Conservation (phyloP, 2,329 filamentous ascomycete species). For the Thielaviopsis musarum region DNA sequence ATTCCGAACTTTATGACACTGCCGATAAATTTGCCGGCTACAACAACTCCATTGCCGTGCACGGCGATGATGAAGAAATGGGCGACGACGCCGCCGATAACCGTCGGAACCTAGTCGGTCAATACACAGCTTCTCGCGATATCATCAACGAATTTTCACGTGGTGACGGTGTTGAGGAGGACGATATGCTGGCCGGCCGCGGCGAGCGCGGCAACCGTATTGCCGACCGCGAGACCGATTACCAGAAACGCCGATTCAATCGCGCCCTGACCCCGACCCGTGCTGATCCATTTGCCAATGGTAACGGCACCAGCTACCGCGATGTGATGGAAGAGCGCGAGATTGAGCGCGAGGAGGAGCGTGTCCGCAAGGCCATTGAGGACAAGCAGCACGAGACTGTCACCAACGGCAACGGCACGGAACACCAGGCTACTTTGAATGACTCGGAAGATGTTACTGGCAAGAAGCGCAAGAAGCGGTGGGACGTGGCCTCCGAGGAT, state of each 20-base stretch:
- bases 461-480: conserved; percentile 83
- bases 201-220: conserved; percentile 83
- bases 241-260: conserved; percentile 89
- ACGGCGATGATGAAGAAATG: conserved; percentile 62
- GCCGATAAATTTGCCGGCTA: conserved; percentile 77
- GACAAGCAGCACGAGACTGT: conserved; percentile 47
- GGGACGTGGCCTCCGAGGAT: conserved; percentile 48
- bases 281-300: conserved; percentile 65
- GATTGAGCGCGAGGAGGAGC: conserved; percentile 81
- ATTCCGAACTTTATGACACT: conserved; percentile 73
- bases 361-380: conserved; percentile 63
- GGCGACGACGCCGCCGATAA: conserved; percentile 59
- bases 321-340: conserved; percentile 85
- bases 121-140: conserved; percentile 83
- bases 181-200: conserved; percentile 68
- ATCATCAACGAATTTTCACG: conserved; percentile 90
- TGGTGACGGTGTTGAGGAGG: conserved; percentile 74
- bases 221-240: conserved; percentile 84
- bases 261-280: conserved; percentile 73
- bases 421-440: conserved; percentile 57
- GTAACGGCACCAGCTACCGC: conserved; percentile 67
- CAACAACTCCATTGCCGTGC: conserved; percentile 69
- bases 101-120: conserved; percentile 68
- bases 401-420: conserved; percentile 33
- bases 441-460: conserved; percentile 56